Evolutionary conservation across 345 rosid species (phyloP), one percentile per base, ranked within the genome.

Genomic region (Boechera stricta): DNA sequence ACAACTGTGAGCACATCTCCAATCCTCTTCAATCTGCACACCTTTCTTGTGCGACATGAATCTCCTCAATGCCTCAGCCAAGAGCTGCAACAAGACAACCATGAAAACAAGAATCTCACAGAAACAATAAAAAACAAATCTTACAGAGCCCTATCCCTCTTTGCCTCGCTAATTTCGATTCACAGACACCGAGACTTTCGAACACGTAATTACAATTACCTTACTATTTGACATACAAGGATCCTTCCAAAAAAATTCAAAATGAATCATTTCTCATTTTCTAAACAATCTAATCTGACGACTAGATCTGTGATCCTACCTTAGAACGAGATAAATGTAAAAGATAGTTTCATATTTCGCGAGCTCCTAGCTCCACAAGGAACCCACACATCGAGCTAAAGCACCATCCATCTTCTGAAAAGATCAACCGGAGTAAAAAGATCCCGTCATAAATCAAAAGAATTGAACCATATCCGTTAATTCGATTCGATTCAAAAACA

Each of bases 1-100:
- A 85, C 88, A 69, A 87, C n/a, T 0, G 94, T 96, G 59, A 96
- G 97, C 73, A 88, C 86, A 86, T 93, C 96, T 58, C 94, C 94
- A 15, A 93, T 26, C 69, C 84, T 89, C 69, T 90, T 93, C 80
- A 91, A 35, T 8, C 12, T 54, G 64, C 10, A 89, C 96, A 10
- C 87, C 39, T 86, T 82, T 87, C 83, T 87, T 90, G 64, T 87
- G 81, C 9, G 99, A 90, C 77, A 91, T 91, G 88, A 86, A 96
- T 66, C 87, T 83, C 44, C 83, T 85, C 61, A 96, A 85, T 51
- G 86, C 91, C 28, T 84, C 86, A 4, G 93, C 97, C 85, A 96
- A 83, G 29, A 96, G 96, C 99, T 96, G 83, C 83, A 78, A 67
- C 52, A 71, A 56, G 3, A 53, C 18, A 70, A 32, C 75, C 49